Evolutionary conservation across 176 grass and related monocot species (phyloP), one percentile per base, ranked within the genome.

Genomic region (Pontederia crassipes): DNA sequence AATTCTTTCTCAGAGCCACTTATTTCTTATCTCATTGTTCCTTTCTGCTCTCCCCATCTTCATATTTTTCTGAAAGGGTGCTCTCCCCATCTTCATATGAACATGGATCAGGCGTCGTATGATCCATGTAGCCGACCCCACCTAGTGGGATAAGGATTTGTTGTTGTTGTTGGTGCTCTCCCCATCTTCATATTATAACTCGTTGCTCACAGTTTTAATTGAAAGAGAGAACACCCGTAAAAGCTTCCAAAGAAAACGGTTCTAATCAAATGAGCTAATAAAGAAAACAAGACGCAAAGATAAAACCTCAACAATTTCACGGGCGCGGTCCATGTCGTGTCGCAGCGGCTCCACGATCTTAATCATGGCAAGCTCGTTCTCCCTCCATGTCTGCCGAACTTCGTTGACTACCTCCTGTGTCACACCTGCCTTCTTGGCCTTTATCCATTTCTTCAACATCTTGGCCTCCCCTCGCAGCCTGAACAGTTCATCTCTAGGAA

Each of bases 351-450:
- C 79, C 8, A 85, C 86, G 45, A 89, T 12, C 28, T 72, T 74
- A 16, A 89, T 78, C 4, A 71, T 77, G 17, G 76, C 75, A 32
- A 85, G 79, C 72, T 74, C 64, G n/a, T 68, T 60, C 35, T 49
- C 67, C 14, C 51, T 52, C 86, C 86, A 89, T 10, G 56, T 58
- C 24, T 68, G 2, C 51, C 59, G 28, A 49, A 89, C 46, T 32
- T 82, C 78, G 55, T 85, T 45, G 46, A 82, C 65, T 64, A 85
- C 82, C 72, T 71, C 72, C 8, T 69, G 75, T 4, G 82, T 85
- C 32, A 89, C 64, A 12, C 86, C 86, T 45, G 86, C 75, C 52
- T 89, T 89, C 82, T 82, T 89, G 45, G 86, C 82, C 46, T 76
- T 74, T 61, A 46, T 73, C 80, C 73, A 88, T 13, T 10, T 26